phyloP scores from a whole-genome alignment of 2,329 filamentous ascomycete genomes.

The Alternaria gansuensis region DNA sequence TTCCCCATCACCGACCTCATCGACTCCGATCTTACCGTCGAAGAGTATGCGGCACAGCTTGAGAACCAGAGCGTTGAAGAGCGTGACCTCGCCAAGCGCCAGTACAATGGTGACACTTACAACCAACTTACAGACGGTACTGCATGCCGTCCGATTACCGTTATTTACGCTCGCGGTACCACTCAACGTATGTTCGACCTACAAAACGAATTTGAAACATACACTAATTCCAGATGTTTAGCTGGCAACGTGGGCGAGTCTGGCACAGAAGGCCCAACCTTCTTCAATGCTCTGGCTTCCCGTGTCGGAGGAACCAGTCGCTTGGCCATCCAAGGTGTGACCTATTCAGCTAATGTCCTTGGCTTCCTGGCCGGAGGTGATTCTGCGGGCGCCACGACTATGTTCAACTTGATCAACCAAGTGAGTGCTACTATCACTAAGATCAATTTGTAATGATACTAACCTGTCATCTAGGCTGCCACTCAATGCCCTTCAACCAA shows the following conservation, averaged over 20 bases:
- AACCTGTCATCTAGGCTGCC: conserved; percentile 23
- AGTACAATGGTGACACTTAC: conserved; percentile 38
- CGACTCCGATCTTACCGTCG: conserved; percentile 34
- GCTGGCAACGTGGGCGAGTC: conserved; percentile 61
- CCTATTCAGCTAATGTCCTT: conserved; percentile 57
- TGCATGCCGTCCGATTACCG: conserved; percentile 58
- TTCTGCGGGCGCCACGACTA: conserved; percentile 53
- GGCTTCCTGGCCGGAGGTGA: conserved; percentile 61
- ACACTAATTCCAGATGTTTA: not conserved
- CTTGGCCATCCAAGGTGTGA: conserved; percentile 65
- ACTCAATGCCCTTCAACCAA: conserved; percentile 42
- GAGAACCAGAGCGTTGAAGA: conserved; percentile 23
- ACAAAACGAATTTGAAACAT: not conserved
- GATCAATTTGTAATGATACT: not conserved
- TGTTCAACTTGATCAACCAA: conserved; percentile 52
- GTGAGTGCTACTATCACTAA: conserved; percentile 37
- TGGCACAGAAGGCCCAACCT: conserved; percentile 57
- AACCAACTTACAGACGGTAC: conserved; percentile 46
- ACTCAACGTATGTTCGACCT: conserved; percentile 47
- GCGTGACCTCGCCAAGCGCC: conserved; percentile 30
- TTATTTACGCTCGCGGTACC: conserved; percentile 66
- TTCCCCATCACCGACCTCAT: conserved; percentile 42
- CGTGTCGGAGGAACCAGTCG: conserved; percentile 54
- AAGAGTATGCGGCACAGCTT: conserved; percentile 37
- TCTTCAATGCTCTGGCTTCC: conserved; percentile 58